These are phyloP conservation scores for Phaffia australis DNA, from an alignment of 768 basidiomycete genomes.

Conservation along the genomic window DNA sequence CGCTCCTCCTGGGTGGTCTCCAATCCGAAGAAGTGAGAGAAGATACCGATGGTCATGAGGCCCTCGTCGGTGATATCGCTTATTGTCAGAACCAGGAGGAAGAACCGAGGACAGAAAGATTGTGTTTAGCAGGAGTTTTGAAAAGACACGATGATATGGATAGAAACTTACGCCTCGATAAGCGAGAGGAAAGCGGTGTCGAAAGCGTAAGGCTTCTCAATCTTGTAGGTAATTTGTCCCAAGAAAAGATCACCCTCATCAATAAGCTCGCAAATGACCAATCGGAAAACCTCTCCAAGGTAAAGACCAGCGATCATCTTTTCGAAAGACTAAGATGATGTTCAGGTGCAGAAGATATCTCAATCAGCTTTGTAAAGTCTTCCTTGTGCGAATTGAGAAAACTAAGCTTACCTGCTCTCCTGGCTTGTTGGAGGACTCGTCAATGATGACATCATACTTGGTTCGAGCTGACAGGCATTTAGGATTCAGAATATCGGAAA, in stretches of 20 bases:
- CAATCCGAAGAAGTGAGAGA: conserved; percentile 90
- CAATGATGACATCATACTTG: conserved; percentile 84
- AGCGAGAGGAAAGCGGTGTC: conserved; percentile 95
- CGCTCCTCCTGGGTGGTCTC: conserved; percentile 94
- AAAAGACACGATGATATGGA: neutral
- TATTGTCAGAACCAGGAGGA: neutral
- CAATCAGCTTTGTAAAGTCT: neutral
- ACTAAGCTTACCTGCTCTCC: conserved; percentile 59
- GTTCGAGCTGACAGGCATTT: conserved; percentile 49
- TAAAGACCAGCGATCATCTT: conserved; percentile 97
- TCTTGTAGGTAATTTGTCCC: conserved; percentile 96
- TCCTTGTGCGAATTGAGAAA: neutral
- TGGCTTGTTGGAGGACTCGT: conserved; percentile 91
- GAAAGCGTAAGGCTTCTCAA: conserved; percentile 81
- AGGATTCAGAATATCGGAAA: neutral
- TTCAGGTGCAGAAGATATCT: conserved; percentile 1
- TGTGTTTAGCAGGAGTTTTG: neutral
- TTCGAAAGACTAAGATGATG: conserved; percentile 36
- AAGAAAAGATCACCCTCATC: conserved; percentile 95
- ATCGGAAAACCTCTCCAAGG: conserved; percentile 89
- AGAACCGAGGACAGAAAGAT: neutral
- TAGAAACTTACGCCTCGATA: conserved; percentile 67
- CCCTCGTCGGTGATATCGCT: conserved; percentile 95
- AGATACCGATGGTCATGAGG: conserved; percentile 92
- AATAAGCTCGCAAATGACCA: conserved; percentile 88